A percentile compares a stretch with the other conserved stretches of the same genome.
Conservation (phyloP, 164 flowering plant species). For the Cinnamomum micranthum region DNA sequence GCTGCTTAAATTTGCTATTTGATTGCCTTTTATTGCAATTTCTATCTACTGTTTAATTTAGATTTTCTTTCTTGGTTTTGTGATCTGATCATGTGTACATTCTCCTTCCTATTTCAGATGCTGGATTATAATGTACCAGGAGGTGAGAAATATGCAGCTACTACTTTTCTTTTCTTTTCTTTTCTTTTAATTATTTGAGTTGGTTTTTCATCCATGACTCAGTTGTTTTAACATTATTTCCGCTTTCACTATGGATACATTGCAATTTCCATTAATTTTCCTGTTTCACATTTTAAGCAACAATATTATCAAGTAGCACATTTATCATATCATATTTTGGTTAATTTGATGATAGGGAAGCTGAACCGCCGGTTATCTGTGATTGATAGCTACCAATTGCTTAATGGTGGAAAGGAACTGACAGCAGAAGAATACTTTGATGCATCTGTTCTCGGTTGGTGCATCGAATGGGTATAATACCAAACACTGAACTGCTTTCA, state of each 20-base stretch:
- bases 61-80: too few relatives aligned
- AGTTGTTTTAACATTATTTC: too few relatives aligned
- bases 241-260: too few relatives aligned
- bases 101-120: conserved; percentile 54
- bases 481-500: not conserved
- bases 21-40: too few relatives aligned
- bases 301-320: not conserved
- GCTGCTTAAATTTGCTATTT: too few relatives aligned
- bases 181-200: not conserved
- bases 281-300: too few relatives aligned
- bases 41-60: too few relatives aligned
- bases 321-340: not conserved
- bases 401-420: conserved; percentile 70
- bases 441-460: conserved; percentile 83
- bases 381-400: conserved; percentile 71
- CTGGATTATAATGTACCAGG: conserved; percentile 96
- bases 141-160: conserved; percentile 39
- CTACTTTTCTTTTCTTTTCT: not conserved
- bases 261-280: too few relatives aligned
- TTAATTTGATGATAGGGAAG: conserved; percentile 51
- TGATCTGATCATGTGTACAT: too few relatives aligned
- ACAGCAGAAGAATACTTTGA: conserved; percentile 69
- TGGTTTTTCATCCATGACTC: too few relatives aligned
- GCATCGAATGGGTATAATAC: conserved; percentile 86
- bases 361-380: conserved; percentile 90